These are phyloP conservation scores for Myochromella boudieri DNA, from an alignment of 768 basidiomycete species.

Conservation along the genomic window DNA sequence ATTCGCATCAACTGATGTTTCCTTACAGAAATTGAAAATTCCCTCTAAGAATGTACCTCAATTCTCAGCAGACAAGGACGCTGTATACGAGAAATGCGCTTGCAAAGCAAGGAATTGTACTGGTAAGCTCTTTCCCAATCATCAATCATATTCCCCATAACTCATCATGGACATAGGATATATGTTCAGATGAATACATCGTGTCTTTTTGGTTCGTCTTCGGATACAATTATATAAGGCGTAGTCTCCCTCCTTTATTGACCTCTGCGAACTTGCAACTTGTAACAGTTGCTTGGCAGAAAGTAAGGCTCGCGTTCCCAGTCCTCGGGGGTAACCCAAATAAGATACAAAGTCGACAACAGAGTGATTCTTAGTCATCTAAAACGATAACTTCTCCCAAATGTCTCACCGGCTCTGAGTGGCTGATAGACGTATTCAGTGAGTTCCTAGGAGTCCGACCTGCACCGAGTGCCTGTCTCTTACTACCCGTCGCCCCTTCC, in stretches of 20 bases:
- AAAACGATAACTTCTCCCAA: constrained; percentile 46
- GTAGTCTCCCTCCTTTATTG: no score
- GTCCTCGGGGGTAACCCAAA: no score
- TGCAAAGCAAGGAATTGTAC: constrained; percentile 56
- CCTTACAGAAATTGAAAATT: no score
- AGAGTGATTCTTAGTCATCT: constrained; percentile 27
- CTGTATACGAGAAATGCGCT: constrained; percentile 47
- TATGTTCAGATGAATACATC: constrained; percentile 17
- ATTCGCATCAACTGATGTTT: constrained; percentile 3
- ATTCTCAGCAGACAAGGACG: constrained; percentile 27
- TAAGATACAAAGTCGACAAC: no score
- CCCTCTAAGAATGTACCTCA: no score
- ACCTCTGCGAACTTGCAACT: no score
- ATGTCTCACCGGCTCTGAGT: constrained; percentile 16
- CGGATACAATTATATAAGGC: no score
- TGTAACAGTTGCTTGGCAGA: no score
- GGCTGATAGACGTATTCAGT: constrained; percentile 8
- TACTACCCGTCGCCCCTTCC: constrained; percentile 10
- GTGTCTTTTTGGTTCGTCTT: no score
- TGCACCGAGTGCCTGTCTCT: constrained; percentile 20
- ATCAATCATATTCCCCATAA: no score
- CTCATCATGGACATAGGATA: constrained; percentile 11
- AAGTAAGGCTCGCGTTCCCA: no score
- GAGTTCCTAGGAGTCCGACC: constrained; percentile 18
- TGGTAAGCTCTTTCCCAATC: constrained; percentile 32